Percentiles rank a stretch among this genome's conserved stretches.
Conservation (phyloP, 306 rosid species). For the Gynostemma pentaphyllum region DNA sequence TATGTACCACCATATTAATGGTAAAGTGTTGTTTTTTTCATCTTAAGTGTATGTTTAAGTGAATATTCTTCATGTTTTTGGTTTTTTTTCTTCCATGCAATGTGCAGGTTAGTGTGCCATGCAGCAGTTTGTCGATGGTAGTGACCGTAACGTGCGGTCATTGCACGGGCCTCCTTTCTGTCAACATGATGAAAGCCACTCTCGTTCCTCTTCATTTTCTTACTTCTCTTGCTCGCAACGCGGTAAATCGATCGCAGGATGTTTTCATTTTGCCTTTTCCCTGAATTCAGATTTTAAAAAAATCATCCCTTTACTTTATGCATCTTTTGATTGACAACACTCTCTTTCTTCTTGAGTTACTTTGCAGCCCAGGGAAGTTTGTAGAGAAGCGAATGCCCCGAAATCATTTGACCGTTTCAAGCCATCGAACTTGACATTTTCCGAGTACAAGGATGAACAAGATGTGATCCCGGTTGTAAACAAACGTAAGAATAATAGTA, state of each 20-base stretch:
- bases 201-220: constrained; percentile 72
- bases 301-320: not conserved
- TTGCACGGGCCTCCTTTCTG: constrained; percentile 74
- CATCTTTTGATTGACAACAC: too few relatives aligned
- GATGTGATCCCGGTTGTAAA: constrained; percentile 41
- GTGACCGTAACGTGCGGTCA: constrained; percentile 94
- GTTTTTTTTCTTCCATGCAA: not conserved
- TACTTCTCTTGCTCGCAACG: constrained; percentile 35
- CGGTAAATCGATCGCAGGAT: not conserved
- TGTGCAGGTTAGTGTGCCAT: constrained; percentile 83
- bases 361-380: constrained; percentile 4
- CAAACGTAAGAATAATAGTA: constrained; percentile 40
- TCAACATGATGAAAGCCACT: constrained; percentile 79
- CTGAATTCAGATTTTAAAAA: not conserved
- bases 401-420: not conserved
- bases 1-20: constrained; percentile 69
- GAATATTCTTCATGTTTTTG: not conserved
- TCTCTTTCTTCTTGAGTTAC: not conserved
- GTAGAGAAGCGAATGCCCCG: not conserved
- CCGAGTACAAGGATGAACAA: constrained; percentile 55
- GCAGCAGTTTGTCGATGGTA: constrained; percentile 74
- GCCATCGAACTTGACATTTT: constrained; percentile 33
- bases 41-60: not conserved
- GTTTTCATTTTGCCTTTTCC: not conserved
- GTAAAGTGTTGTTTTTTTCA: constrained; percentile 17